Evolutionary conservation across 768 basidiomycete genomes (phyloP), one percentile per base, ranked within the genome.

Genomic region (Termitomyces sp.): DNA sequence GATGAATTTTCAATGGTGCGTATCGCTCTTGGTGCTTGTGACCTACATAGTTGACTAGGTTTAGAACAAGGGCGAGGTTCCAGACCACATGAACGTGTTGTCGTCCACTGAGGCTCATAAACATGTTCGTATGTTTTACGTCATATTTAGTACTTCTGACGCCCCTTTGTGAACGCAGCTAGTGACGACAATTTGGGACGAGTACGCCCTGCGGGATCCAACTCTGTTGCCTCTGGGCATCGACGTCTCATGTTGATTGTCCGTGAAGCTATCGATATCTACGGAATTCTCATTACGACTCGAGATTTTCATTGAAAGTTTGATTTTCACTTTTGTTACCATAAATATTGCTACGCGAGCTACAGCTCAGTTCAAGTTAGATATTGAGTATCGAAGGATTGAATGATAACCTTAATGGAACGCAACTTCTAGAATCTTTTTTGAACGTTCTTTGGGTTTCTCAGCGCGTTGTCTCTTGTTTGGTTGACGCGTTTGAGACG

Each of bases 1-100:
- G 85, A 92, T 58, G 88, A 90, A 65, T 68, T 69, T 24, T 70
- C 71, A 55, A 53, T 89, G 66, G 91, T 88, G 56, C 61, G 84
- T 72, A 49, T 32, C 49, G 40, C 24, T 51, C 35, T 50, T 20
- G 16, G 26, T 38, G 28, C 51, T 7, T 53, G 8, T 30, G 6
- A 48, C 45, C 47, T n/a, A 10, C 13, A 13, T 38, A 47, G 24
- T 30, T 46, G 35, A 54, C 38, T 50, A 49, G 60, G 61, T 54
- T 16, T 63, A 82, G 82, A 82, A 84, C 52, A 72, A 79, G 26
- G 79, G 73, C 30, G 74, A 81, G 9, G 57, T 63, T 47, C 64
- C 64, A 24, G 61, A 63, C 38, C 64, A 65, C 26, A 65, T 65
- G 64, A 65, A 65, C 46, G 50, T 65, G 8, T 65, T 92, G 14